A percentile compares a stretch with the other conserved stretches of the same genome.
These are phyloP conservation scores for Nannizziopsis arthrosporioides DNA, from an alignment of 2,329 filamentous ascomycete species.

Conservation along the genomic window DNA sequence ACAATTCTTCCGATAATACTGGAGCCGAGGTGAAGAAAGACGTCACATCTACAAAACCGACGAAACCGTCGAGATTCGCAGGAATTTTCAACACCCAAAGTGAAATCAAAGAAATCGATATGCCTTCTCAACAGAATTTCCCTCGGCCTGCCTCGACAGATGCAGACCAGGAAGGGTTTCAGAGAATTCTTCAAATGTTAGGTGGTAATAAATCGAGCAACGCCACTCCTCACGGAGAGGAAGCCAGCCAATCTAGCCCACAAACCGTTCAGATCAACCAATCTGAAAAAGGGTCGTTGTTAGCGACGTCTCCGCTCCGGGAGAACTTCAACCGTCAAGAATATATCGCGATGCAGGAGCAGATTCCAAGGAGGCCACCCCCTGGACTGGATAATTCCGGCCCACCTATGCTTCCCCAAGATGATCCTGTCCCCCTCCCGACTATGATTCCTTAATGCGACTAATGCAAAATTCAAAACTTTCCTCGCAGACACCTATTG, in stretches of 20 bases:
- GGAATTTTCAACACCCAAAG: constrained; percentile 57
- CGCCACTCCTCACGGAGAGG: constrained; percentile 35
- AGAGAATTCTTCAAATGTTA: constrained; percentile 69
- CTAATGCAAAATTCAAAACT: constrained; percentile 56
- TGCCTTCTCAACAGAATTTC: constrained; percentile 22
- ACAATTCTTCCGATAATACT: constrained; percentile 26
- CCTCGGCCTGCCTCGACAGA: constrained; percentile 38
- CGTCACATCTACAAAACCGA: constrained; percentile 40
- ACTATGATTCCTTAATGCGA: constrained; percentile 75
- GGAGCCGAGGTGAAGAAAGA: constrained; percentile 29
- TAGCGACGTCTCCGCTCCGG: constrained; percentile 23
- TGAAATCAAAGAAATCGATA: constrained; percentile 37
- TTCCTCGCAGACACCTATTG: constrained; percentile 19
- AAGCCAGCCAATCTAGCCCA: constrained; percentile 22
- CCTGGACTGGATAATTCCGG: constrained; percentile 23
- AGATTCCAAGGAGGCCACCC: constrained; percentile 19
- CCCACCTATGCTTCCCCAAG: constrained; percentile 25
- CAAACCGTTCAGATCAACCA: constrained; percentile 17
- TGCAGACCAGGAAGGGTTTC: constrained; percentile 75
- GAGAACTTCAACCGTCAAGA: constrained; percentile 25
- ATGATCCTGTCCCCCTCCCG: constrained; percentile 39
- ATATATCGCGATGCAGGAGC: constrained; percentile 22
- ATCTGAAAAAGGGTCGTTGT: constrained; percentile 18
- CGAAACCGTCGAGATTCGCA: constrained; percentile 73
- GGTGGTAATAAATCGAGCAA: constrained; percentile 43